Conservation (phyloP, 2,329 filamentous ascomycete genomes). For the Fusarium chuoi region DNA sequence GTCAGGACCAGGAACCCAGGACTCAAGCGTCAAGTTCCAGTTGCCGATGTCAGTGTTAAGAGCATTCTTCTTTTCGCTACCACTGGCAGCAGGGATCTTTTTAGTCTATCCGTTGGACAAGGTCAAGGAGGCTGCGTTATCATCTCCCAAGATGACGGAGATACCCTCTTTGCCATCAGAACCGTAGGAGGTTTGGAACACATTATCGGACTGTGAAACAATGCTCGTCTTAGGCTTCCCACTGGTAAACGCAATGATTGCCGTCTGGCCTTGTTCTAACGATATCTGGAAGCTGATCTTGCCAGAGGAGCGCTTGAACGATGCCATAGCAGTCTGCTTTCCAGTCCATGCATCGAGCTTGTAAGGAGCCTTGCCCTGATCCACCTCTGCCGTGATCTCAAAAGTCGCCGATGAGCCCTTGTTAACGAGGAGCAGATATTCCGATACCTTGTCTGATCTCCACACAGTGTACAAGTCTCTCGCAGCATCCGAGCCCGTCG, state of each 20-base stretch:
- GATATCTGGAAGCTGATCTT: neutral
- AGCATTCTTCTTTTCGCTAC: neutral
- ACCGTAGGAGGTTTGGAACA: neutral
- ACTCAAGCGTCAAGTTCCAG: neutral
- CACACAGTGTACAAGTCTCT: neutral
- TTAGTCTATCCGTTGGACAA: neutral
- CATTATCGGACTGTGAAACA: accelerated
- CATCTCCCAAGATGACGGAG: neutral
- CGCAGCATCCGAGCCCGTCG: accelerated
- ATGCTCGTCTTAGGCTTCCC: neutral
- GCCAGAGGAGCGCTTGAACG: accelerated
- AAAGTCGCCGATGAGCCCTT: neutral
- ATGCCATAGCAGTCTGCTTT: neutral
- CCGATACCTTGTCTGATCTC: accelerated
- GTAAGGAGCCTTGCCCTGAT: neutral
- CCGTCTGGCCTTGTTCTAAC: accelerated
- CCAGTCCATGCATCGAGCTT: neutral
- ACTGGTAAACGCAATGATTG: neutral
- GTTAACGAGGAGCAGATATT: neutral
- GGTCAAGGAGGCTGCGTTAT: accelerated
- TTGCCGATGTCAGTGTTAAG: accelerated
- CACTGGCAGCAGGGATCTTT: accelerated
- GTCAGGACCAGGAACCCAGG: neutral
- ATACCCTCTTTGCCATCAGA: neutral
- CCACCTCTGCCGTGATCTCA: neutral